Evolutionary conservation across 2,329 filamentous ascomycete species (phyloP).

Genomic region (Cryoendolithus antarcticus): DNA sequence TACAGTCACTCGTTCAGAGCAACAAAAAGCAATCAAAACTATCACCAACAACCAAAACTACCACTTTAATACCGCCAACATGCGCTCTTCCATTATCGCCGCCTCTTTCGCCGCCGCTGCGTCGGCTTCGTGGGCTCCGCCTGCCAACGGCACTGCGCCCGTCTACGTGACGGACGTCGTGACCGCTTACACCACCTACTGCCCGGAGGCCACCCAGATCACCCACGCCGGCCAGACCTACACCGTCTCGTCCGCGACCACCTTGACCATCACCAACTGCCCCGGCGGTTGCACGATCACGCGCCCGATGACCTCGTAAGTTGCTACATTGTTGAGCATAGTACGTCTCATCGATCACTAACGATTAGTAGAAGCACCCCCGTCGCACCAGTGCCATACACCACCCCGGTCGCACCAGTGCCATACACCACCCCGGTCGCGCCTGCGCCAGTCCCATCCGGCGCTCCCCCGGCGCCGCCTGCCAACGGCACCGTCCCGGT

Average conservation of each 20-base stretch:
- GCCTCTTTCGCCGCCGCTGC: constrained; percentile 27
- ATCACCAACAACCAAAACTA: constrained; percentile 1
- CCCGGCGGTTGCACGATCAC: constrained; percentile 32
- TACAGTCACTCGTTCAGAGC: neutral
- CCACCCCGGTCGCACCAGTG: constrained; percentile 3
- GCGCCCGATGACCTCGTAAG: constrained; percentile 40
- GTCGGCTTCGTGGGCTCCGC: constrained; percentile 26
- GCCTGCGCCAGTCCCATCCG: constrained; percentile 4
- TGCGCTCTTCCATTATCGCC: constrained; percentile 28
- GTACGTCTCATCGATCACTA: neutral
- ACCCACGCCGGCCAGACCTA: constrained; percentile 15
- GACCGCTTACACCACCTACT: constrained; percentile 22
- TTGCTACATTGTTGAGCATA: constrained; percentile 18
- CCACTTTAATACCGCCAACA: constrained; percentile 25
- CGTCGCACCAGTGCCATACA: neutral
- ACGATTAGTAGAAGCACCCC: no score
- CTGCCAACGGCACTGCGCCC: constrained; percentile 7
- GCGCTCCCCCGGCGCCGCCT: constrained; percentile 5
- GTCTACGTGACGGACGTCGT: constrained; percentile 21
- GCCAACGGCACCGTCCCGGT: constrained; percentile 10
- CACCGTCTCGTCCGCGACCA: constrained; percentile 14
- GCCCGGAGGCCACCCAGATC: constrained; percentile 18
- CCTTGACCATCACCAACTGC: constrained; percentile 18
- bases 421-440: constrained; percentile 5
- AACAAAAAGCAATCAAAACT: constrained; percentile 1